Percentiles rank a stretch among this genome's conserved stretches.
phyloP scores from a whole-genome alignment of 805 yeast genomes.

The Metschnikowia borealis region DNA sequence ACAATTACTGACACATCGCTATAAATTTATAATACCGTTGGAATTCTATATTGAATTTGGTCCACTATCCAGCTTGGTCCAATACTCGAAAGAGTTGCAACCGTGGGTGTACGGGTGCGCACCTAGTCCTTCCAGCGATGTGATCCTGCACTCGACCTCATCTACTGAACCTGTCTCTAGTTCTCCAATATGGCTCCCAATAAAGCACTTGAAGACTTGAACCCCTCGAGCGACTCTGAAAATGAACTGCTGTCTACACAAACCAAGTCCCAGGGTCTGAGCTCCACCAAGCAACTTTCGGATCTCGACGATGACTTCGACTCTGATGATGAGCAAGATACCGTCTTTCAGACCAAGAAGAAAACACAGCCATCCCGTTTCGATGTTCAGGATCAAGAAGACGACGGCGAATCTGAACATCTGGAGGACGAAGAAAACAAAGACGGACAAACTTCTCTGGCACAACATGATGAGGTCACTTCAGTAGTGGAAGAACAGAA shows the following conservation, averaged over 20 bases:
- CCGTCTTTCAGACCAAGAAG: constrained; percentile 14
- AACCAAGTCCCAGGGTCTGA: not conserved
- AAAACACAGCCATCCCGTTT: constrained; percentile 1
- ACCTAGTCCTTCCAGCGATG: not conserved
- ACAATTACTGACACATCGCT: too few species aligned
- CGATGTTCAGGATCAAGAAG: constrained; percentile 4
- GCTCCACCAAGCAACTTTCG: not conserved
- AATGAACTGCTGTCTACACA: not conserved
- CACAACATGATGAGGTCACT: constrained; percentile 13
- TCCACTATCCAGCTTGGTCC: not conserved
- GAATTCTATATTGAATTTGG: too few species aligned
- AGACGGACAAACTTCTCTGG: not conserved
- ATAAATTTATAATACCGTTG: too few species aligned
- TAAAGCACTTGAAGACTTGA: constrained; percentile 9
- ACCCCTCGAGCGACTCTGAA: not conserved
- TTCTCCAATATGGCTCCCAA: constrained; percentile 5
- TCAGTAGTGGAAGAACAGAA: constrained; percentile 17
- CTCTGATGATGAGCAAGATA: constrained; percentile 14
- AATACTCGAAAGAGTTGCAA: not conserved
- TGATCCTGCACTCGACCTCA: constrained; percentile 1
- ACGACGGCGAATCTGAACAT: constrained; percentile 3
- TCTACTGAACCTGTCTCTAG: not conserved
- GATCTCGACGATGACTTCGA: constrained; percentile 14
- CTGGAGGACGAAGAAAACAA: constrained; percentile 3
- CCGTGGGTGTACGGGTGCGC: not conserved